A percentile compares a stretch with the other conserved stretches of the same genome.
phyloP scores from a whole-genome alignment of 1,284 basidiomycete species.

The Cronartium ribicola region DNA sequence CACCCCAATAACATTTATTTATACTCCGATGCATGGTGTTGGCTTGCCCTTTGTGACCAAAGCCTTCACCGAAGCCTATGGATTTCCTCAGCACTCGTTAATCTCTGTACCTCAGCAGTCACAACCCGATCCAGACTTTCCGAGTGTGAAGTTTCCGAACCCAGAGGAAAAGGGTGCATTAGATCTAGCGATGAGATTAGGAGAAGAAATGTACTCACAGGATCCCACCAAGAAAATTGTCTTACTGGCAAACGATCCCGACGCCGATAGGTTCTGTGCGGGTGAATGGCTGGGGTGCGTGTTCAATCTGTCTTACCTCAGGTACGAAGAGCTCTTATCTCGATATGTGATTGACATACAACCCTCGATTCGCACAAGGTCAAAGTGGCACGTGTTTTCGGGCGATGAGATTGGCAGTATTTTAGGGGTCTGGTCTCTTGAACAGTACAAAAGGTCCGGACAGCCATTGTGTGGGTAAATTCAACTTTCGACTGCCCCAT shows the following conservation, averaged over 20 bases:
- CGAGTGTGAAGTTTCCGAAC: conserved; percentile 75
- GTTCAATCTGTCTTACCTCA: background rate
- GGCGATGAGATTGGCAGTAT: conserved; percentile 76
- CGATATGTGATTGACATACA: background rate
- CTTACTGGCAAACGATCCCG: conserved; percentile 78
- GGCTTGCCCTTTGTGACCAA: conserved; percentile 62
- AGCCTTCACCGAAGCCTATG: conserved; percentile 8
- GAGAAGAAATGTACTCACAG: conserved; percentile 53
- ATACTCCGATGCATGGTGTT: conserved; percentile 83
- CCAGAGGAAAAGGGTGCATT: conserved; percentile 71
- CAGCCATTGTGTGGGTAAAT: conserved; percentile 58
- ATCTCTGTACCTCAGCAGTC: conserved; percentile 35
- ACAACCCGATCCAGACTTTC: conserved; percentile 71
- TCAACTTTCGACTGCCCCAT: background rate
- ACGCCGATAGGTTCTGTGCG: conserved; percentile 75
- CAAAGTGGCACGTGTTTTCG: conserved; percentile 67
- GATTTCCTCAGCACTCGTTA: conserved; percentile 21
- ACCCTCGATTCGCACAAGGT: conserved; percentile 52
- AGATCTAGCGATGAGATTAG: conserved; percentile 10
- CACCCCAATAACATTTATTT: conserved; percentile 60
- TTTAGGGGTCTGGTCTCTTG: conserved; percentile 63
- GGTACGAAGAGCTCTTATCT: conserved; percentile 9
- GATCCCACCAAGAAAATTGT: conserved; percentile 58
- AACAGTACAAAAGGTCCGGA: conserved; percentile 61
- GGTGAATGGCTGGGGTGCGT: conserved; percentile 62